phyloP scores from a whole-genome alignment of 306 rosid genomes.

The Myrica gale region DNA sequence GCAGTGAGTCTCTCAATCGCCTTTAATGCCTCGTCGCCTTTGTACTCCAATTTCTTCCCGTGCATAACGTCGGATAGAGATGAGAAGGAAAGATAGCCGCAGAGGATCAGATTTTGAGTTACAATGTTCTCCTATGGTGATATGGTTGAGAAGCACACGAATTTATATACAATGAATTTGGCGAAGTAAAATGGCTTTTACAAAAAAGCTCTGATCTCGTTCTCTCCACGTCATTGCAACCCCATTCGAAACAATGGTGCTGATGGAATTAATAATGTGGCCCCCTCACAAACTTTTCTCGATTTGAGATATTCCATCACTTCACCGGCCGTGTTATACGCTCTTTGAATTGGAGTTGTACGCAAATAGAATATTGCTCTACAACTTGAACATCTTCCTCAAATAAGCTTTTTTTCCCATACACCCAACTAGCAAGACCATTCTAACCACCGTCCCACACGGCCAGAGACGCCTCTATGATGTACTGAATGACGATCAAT shows the following conservation, averaged over 20 bases:
- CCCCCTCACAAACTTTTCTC: slow-evolving; percentile 29
- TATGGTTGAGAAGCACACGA: slow-evolving; percentile 33
- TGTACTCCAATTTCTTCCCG: slow-evolving; percentile 82
- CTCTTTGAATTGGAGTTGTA: background rate
- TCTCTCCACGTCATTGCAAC: slow-evolving; percentile 31
- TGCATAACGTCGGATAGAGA: slow-evolving; percentile 46
- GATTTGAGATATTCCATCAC: slow-evolving; percentile 20
- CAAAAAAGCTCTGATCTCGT: slow-evolving; percentile 7
- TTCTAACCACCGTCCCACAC: background rate
- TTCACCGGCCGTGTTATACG: background rate
- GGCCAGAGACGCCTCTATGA: background rate
- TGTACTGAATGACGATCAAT: background rate
- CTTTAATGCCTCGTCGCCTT: slow-evolving; percentile 73
- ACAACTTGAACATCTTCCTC: background rate
- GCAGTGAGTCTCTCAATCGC: slow-evolving; percentile 79
- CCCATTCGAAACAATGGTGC: slow-evolving; percentile 29
- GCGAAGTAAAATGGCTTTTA: slow-evolving; percentile 5
- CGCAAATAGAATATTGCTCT: background rate
- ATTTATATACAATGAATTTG: slow-evolving; percentile 36
- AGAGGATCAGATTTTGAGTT: slow-evolving; percentile 8
- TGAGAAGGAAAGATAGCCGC: slow-evolving; percentile 2
- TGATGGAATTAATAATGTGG: slow-evolving; percentile 22
- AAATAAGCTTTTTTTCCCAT: background rate
- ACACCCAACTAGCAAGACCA: background rate
- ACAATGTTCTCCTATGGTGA: slow-evolving; percentile 22